Conservation (phyloP, 345 rosid genomes). For the Schrenkiella parvula region DNA sequence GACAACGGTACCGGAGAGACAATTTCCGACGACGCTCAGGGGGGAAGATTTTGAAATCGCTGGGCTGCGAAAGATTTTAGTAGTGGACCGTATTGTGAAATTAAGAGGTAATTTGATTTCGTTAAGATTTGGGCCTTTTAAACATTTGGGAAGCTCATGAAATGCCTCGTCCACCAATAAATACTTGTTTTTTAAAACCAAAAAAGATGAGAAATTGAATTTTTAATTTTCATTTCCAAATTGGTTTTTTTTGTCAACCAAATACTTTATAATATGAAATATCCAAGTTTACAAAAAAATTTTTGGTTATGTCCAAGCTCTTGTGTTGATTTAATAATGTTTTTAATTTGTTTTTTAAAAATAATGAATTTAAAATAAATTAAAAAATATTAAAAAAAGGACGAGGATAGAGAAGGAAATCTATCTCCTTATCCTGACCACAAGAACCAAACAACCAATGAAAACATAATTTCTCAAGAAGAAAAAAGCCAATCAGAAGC, state of each 20-base stretch:
- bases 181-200: too few relatives aligned
- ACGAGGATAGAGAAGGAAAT: conserved; percentile 23
- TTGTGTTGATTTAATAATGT: background rate
- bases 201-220: too few relatives aligned
- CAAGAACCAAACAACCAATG: conserved; percentile 32
- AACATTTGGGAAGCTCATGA: background rate
- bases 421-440: conserved; percentile 64
- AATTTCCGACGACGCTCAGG: conserved; percentile 10
- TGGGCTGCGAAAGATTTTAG: conserved; percentile 7
- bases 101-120: background rate
- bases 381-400: background rate
- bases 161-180: too few relatives aligned
- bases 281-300: too few relatives aligned
- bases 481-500: conserved; percentile 23
- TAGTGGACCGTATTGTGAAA: background rate
- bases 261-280: too few relatives aligned
- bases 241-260: too few relatives aligned
- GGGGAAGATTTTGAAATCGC: conserved; percentile 15
- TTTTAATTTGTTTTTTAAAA: background rate
- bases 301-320: too few relatives aligned
- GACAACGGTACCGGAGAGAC: conserved; percentile 20
- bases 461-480: conserved; percentile 7
- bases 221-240: too few relatives aligned
- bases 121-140: background rate
- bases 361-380: background rate